A percentile compares a stretch with the other conserved stretches of the same genome.
These are phyloP conservation scores for Dendryphion nanum DNA, from an alignment of 2,329 filamentous ascomycete genomes.

Conservation along the genomic window DNA sequence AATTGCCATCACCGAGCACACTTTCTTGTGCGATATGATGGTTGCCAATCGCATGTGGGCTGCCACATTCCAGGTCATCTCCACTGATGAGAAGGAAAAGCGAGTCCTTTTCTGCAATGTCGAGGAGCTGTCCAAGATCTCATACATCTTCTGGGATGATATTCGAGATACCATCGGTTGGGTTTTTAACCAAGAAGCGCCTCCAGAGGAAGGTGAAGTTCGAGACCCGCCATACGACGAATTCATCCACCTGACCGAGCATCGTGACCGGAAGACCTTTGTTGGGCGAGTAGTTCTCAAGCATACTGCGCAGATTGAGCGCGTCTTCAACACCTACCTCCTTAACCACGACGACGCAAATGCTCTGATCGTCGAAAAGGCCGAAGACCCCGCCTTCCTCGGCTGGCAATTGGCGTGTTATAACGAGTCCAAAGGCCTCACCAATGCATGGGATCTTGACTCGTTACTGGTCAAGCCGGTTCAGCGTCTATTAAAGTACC, in stretches of 20 bases:
- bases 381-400: constrained; percentile 58
- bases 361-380: constrained; percentile 52
- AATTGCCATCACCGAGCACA: constrained; percentile 86
- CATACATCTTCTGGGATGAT: constrained; percentile 71
- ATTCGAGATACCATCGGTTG: constrained; percentile 77
- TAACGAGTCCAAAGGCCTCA: constrained; percentile 87
- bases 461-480: constrained; percentile 97
- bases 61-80: constrained; percentile 77
- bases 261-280: constrained; percentile 58
- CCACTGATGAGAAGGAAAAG: constrained; percentile 73
- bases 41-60: constrained; percentile 98
- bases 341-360: constrained; percentile 65
- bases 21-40: constrained; percentile 93
- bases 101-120: constrained; percentile 92
- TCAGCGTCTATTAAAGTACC: constrained; percentile 92
- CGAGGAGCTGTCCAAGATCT: constrained; percentile 85
- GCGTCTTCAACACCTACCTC: constrained; percentile 63
- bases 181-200: constrained; percentile 61
- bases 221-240: constrained; percentile 25
- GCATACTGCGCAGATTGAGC: constrained; percentile 60
- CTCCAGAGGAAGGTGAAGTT: constrained; percentile 9
- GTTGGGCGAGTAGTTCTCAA: constrained; percentile 60
- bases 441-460: constrained; percentile 90
- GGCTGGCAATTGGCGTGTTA: constrained; percentile 94
- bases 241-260: constrained; percentile 28